phyloP scores from a whole-genome alignment of 2,329 filamentous ascomycete genomes.

The Verticillium longisporum region DNA sequence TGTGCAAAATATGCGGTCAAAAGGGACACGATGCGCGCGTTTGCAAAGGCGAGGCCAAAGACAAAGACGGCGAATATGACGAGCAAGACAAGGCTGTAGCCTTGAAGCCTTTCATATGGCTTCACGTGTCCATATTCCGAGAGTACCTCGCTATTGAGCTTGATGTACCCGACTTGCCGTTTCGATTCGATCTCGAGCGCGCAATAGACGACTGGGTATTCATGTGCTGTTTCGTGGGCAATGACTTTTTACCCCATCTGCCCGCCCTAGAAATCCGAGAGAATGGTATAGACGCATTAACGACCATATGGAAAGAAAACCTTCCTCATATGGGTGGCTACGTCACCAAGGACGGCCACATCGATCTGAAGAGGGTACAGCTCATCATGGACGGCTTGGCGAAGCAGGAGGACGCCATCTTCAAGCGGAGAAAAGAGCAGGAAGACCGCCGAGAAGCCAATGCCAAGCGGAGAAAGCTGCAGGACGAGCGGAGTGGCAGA shows the following conservation, averaged over 20 bases:
- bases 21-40: conserved; percentile 83
- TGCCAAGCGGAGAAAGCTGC: conserved; percentile 69
- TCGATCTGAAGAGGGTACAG: conserved; percentile 81
- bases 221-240: conserved; percentile 98
- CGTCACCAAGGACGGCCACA: conserved; percentile 88
- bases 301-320: conserved; percentile 95
- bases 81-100: conserved; percentile 67
- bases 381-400: conserved; percentile 82
- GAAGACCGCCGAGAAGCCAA: conserved; percentile 79
- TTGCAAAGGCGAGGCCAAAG: conserved; percentile 72
- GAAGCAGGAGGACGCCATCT: conserved; percentile 90
- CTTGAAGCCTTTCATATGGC: conserved; percentile 95
- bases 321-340: conserved; percentile 89
- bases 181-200: conserved; percentile 87
- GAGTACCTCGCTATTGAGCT: conserved; percentile 93
- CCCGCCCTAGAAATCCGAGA: conserved; percentile 97
- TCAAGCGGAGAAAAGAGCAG: conserved; percentile 76
- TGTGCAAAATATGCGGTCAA: conserved; percentile 86
- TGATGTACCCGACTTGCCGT: conserved; percentile 72
- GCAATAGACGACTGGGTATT: conserved; percentile 98
- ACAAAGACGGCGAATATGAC: conserved; percentile 72
- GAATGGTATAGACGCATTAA: conserved; percentile 92
- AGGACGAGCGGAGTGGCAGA: conserved; percentile 43
- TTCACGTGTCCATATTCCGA: conserved; percentile 83
- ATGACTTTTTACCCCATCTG: conserved; percentile 95